Evolutionary conservation across 2,329 filamentous ascomycete species (phyloP).

Genomic region (Sarocladium oryzae): DNA sequence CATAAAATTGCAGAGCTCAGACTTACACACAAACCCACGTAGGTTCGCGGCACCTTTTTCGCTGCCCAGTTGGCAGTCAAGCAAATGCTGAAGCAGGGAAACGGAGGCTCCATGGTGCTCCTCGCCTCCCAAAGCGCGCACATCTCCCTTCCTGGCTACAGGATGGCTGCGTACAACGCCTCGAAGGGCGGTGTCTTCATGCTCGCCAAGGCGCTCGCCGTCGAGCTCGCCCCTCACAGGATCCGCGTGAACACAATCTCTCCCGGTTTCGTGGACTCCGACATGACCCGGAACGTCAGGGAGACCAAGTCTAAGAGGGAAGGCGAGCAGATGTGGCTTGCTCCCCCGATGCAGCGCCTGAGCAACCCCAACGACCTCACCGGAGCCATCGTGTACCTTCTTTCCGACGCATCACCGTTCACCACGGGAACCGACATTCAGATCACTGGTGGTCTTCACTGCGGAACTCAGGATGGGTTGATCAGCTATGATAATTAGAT

Average conservation of each 20-base stretch:
- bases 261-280: conserved; percentile 29
- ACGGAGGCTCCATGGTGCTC: conserved; percentile 31
- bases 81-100: conserved; percentile 32
- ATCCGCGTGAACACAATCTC: conserved; percentile 34
- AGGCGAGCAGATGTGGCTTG: conserved; percentile 30
- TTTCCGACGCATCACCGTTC: conserved; percentile 36
- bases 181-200: conserved; percentile 35
- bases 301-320: conserved; percentile 25
- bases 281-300: conserved; percentile 26
- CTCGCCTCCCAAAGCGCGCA: conserved; percentile 32
- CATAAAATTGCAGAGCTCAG: no score
- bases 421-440: conserved; percentile 37
- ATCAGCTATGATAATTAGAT: conserved; percentile 24
- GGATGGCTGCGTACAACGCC: conserved; percentile 35
- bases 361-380: conserved; percentile 36
- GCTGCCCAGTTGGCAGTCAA: conserved; percentile 30
- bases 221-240: conserved; percentile 28
- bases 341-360: conserved; percentile 31
- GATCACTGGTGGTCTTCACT: conserved; percentile 37
- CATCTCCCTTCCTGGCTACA: conserved; percentile 28
- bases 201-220: conserved; percentile 31
- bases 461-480: conserved; percentile 29
- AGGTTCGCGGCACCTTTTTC: conserved; percentile 37
- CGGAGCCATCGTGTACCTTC: conserved; percentile 33
- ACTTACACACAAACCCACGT: no score